Evolutionary conservation across 495 filamentous ascomycete genomes (phyloP).

Genomic region (Peziza echinospora): DNA sequence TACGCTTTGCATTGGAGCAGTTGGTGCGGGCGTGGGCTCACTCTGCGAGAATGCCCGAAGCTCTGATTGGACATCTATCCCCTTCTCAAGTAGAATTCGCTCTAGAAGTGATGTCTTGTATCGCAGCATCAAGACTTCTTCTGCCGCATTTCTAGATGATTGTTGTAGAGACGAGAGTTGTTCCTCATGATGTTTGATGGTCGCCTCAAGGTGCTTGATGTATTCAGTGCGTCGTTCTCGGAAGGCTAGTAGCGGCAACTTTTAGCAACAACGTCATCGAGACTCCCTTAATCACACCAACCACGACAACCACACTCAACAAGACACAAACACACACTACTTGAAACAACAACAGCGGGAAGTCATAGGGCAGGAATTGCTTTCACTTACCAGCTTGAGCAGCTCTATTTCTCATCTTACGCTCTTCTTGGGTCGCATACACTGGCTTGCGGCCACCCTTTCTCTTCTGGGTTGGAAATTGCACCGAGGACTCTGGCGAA

Average conservation of each 20-base stretch:
- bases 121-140: constrained; percentile 92
- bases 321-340: not conserved
- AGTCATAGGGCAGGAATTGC: constrained; percentile 2
- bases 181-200: constrained; percentile 93
- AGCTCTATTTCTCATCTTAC: constrained; percentile 93
- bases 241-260: constrained; percentile 32
- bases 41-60: constrained; percentile 43
- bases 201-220: constrained; percentile 95
- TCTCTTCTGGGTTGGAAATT: constrained; percentile 43
- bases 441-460: constrained; percentile 96
- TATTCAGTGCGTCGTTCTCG: constrained; percentile 93
- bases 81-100: constrained; percentile 87
- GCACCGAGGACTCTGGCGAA: constrained; percentile 17
- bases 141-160: constrained; percentile 81
- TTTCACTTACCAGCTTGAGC: constrained; percentile 55
- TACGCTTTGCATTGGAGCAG: not conserved
- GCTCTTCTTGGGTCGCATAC: constrained; percentile 93
- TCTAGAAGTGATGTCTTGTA: constrained; percentile 97
- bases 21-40: constrained; percentile 24
- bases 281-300: too few species aligned
- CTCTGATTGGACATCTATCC: constrained; percentile 94
- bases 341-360: not conserved
- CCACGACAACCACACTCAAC: not conserved
- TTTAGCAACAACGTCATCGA: too few species aligned
- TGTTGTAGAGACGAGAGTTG: constrained; percentile 76